Conservation (phyloP, 164 flowering plant species). For the Vitis cinerea region DNA sequence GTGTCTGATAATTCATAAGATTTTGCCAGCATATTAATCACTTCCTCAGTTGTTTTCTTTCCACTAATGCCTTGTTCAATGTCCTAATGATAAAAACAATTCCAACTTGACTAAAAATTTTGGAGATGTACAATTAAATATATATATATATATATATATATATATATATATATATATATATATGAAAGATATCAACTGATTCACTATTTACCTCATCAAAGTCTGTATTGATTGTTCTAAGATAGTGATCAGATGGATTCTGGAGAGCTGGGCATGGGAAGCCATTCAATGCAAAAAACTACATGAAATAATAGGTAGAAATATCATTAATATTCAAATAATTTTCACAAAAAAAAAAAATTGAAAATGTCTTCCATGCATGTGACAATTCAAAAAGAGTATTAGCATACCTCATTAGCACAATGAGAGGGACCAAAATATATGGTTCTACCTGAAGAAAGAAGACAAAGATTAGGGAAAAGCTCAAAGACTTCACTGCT, state of each 20-base stretch:
- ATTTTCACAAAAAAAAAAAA: neutral
- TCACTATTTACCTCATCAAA: slow-evolving; percentile 33
- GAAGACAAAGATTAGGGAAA: slow-evolving; percentile 28
- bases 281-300: slow-evolving; percentile 45
- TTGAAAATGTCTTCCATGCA: neutral
- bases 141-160: no score
- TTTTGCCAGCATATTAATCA: slow-evolving; percentile 33
- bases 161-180: no score
- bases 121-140: no score
- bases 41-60: slow-evolving; percentile 36
- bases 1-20: slow-evolving; percentile 45
- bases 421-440: slow-evolving; percentile 24
- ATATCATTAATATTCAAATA: no score
- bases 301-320: neutral
- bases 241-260: slow-evolving; percentile 50
- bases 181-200: no score
- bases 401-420: slow-evolving; percentile 21
- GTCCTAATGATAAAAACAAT: slow-evolving; percentile 14
- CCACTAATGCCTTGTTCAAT: slow-evolving; percentile 31
- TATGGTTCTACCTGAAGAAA: slow-evolving; percentile 24
- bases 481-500: slow-evolving; percentile 34
- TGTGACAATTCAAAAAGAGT: no score
- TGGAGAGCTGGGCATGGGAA: slow-evolving; percentile 43
- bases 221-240: slow-evolving; percentile 45
- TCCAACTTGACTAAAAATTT: no score